phyloP scores from a whole-genome alignment of 441 rosid genomes.

The Euphorbia corollata region DNA sequence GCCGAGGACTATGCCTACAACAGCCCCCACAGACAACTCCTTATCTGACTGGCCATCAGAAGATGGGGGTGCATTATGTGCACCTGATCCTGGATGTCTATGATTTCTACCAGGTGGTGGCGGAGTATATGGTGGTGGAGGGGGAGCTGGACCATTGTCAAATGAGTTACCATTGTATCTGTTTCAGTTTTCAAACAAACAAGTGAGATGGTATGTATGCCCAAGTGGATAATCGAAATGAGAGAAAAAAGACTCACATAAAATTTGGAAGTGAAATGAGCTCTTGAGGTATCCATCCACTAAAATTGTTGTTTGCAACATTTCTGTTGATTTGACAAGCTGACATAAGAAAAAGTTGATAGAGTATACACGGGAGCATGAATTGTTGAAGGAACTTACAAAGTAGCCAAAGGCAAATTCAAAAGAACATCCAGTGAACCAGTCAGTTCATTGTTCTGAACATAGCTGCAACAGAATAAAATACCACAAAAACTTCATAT shows the following conservation, averaged over 20 bases:
- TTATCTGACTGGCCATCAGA: constrained; percentile 31
- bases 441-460: constrained; percentile 84
- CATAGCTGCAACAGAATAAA: constrained; percentile 46
- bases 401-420: constrained; percentile 53
- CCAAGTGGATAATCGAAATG: not conserved
- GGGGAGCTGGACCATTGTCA: constrained; percentile 72
- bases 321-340: constrained; percentile 44
- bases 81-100: constrained; percentile 38
- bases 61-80: constrained; percentile 26
- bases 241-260: constrained; percentile 43
- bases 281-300: constrained; percentile 83
- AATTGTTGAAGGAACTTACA: constrained; percentile 48
- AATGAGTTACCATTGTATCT: constrained; percentile 84
- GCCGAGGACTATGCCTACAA: constrained; percentile 59
- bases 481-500: constrained; percentile 20
- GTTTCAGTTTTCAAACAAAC: constrained; percentile 27
- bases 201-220: constrained; percentile 19
- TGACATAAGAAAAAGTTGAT: constrained; percentile 17
- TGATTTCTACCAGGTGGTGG: constrained; percentile 46
- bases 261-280: constrained; percentile 54
- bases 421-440: constrained; percentile 66
- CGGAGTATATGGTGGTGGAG: constrained; percentile 49
- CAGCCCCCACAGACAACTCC: constrained; percentile 51
- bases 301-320: constrained; percentile 80
- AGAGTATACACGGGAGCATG: not conserved